These are phyloP conservation scores for Trichoderma asperelloides DNA, from an alignment of 495 filamentous ascomycete species.

Conservation along the genomic window DNA sequence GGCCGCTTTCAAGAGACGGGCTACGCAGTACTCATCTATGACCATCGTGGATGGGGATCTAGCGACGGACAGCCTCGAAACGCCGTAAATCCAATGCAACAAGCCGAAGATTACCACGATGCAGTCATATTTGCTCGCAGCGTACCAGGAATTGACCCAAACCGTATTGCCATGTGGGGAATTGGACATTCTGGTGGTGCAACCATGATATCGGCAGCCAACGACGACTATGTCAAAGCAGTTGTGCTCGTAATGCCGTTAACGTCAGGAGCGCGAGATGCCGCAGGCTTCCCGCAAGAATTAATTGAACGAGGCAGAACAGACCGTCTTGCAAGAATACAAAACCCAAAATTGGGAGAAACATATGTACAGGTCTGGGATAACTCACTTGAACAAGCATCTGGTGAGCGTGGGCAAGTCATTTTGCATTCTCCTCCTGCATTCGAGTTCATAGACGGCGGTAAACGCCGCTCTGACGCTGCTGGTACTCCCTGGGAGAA, in stretches of 20 bases:
- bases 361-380: conserved; percentile 10
- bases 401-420: not conserved
- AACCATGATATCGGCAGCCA: conserved; percentile 13
- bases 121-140: conserved; percentile 10
- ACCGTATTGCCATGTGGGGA: conserved; percentile 13
- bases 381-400: conserved; percentile 3
- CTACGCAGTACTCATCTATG: conserved; percentile 5
- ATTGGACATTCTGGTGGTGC: conserved; percentile 12
- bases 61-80: not conserved
- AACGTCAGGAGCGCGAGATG: conserved; percentile 12
- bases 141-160: not conserved
- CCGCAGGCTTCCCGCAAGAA: conserved; percentile 3
- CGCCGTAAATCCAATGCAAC: conserved; percentile 8
- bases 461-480: conserved; percentile 1
- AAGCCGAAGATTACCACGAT: conserved; percentile 13
- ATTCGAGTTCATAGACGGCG: conserved; percentile 9
- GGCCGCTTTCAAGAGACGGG: not conserved
- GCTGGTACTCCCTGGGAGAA: conserved; percentile 13
- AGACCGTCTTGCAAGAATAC: not conserved
- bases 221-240: conserved; percentile 12
- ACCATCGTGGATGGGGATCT: conserved; percentile 6
- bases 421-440: conserved; percentile 8
- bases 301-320: not conserved
- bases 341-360: not conserved
- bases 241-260: conserved; percentile 15